Evolutionary conservation across 2,329 filamentous ascomycete species (phyloP), one percentile per base, ranked within the genome.

Genomic region (Ophiostoma novo-ulmi): DNA sequence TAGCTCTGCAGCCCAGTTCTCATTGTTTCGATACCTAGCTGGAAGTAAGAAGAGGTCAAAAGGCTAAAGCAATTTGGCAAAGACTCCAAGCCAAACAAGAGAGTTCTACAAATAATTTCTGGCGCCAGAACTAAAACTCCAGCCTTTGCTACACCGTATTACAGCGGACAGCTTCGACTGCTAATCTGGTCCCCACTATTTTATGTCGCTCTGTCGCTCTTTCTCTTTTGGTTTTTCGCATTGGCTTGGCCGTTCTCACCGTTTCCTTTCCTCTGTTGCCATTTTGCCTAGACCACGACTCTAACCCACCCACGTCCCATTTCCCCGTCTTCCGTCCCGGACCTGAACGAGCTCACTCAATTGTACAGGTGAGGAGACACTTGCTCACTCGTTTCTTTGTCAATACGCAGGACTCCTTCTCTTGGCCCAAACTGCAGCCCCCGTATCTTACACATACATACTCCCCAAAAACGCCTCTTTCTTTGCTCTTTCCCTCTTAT

Each of bases 191-290:
- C 67, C 35, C 69, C 69, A 66, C 66, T 65, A 58, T 74, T 76
- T 76, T 73, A 74, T 75, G 73, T 74, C 74, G 73, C 70, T 73
- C 75, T 75, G 75, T 75, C 75, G 41, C 35, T 61, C 69, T 68
- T 63, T 35, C 39, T n/a, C 48, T 64, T 67, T 35, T 36, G 36
- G 52, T 58, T 58, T 58, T 58, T 58, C 52, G 52, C 22, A 58
- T 58, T 26, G n/a, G n/a, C 17, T 22, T 58, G 11, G 39, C n/a
- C 52, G n/a, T 22, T 22, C 48, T 38, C 48, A 44, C 64, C 36
- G 41, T 58, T 69, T 64, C 13, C 22, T 52, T 22, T 66, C 31
- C 44, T 63, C 14, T 66, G 52, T 65, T 44, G 41, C 41, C 17
- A 48, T 20, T 7, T 48, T 48, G 44, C 31, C 31, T 31, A 48